Evolutionary conservation across 305 asterid species (phyloP).

Genomic region (Rubia balearica): DNA sequence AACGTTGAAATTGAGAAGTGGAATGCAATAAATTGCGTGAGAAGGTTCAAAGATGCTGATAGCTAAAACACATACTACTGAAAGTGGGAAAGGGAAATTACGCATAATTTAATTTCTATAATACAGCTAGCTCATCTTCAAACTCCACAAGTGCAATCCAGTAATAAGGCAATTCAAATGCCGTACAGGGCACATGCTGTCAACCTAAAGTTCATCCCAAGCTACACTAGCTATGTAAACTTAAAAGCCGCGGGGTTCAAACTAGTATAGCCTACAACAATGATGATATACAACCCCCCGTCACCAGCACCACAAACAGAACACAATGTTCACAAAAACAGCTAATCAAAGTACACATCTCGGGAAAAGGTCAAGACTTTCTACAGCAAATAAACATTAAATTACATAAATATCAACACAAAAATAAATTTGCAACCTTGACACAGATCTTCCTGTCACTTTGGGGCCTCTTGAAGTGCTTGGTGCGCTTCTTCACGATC

Average conservation of each 20-base stretch:
- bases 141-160: neutral
- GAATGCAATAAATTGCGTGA: neutral
- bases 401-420: neutral
- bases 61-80: too few species aligned
- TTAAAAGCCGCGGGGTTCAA: too few species aligned
- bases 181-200: neutral
- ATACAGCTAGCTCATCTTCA: neutral
- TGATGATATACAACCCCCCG: neutral
- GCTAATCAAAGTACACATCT: neutral
- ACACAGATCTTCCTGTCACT: slow-evolving; percentile 39
- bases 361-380: neutral
- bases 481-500: slow-evolving; percentile 40
- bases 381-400: neutral
- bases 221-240: neutral
- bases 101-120: too few species aligned
- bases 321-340: neutral
- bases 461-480: slow-evolving; percentile 42
- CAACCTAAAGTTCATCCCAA: neutral
- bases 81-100: too few species aligned
- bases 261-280: too few species aligned
- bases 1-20: too few species aligned
- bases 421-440: slow-evolving; percentile 20
- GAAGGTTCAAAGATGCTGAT: too few species aligned
- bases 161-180: neutral
- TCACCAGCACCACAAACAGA: neutral